These are phyloP conservation scores for Lycium barbarum DNA, from an alignment of 257 asterid species.

Conservation along the genomic window DNA sequence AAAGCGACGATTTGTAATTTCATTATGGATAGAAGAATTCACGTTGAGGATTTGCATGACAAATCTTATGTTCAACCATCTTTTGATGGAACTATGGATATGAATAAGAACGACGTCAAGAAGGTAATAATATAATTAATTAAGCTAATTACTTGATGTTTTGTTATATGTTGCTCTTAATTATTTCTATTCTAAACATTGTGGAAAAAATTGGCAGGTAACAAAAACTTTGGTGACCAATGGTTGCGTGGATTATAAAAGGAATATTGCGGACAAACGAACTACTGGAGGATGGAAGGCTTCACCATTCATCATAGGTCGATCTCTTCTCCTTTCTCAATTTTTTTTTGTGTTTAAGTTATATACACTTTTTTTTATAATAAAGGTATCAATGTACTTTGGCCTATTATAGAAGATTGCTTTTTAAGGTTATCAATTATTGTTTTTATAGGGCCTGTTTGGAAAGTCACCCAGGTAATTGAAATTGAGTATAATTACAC, in stretches of 20 bases:
- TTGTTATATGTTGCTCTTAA: not conserved
- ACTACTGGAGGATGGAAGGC: slow-evolving; percentile 84
- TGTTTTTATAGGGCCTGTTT: too few species aligned
- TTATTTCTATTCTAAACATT: not conserved
- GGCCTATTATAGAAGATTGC: too few species aligned
- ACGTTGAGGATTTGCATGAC: not conserved
- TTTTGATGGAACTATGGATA: not conserved
- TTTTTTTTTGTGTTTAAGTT: not conserved
- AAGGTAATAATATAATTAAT: not conserved
- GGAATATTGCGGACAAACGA: slow-evolving; percentile 57
- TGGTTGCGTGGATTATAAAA: slow-evolving; percentile 69
- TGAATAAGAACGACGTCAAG: not conserved
- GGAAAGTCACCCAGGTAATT: too few species aligned
- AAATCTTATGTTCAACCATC: slow-evolving; percentile 7
- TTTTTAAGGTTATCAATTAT: too few species aligned
- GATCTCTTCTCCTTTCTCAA: not conserved
- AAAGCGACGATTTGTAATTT: not conserved
- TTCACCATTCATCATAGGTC: slow-evolving; percentile 80
- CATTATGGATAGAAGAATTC: slow-evolving; percentile 2
- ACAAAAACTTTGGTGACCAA: slow-evolving; percentile 55
- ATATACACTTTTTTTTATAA: not conserved
- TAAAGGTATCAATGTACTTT: not conserved
- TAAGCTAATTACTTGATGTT: not conserved
- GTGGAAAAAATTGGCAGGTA: slow-evolving; percentile 34
- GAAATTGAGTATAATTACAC: too few species aligned